Evolutionary conservation across 768 basidiomycete genomes (phyloP).

Genomic region (Sarcodon aspratus): DNA sequence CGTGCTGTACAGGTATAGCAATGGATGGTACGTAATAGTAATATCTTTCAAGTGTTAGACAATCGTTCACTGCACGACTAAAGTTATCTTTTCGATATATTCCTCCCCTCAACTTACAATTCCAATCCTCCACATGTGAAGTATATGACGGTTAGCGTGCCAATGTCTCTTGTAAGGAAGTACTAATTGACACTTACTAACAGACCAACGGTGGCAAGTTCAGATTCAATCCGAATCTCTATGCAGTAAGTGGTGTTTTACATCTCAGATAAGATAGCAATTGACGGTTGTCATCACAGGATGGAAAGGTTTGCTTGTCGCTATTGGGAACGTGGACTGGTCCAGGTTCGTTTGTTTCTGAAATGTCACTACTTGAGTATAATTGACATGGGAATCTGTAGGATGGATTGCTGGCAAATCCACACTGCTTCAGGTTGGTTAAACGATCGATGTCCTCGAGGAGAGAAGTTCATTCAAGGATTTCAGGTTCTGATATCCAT

Average conservation of each 20-base stretch:
- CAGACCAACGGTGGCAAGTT: constrained; percentile 83
- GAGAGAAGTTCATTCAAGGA: neutral
- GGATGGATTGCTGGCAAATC: constrained; percentile 90
- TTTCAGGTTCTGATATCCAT: constrained; percentile 77
- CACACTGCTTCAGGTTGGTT: constrained; percentile 67
- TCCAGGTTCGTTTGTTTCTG: constrained; percentile 23
- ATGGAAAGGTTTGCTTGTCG: constrained; percentile 91
- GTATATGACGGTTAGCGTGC: constrained; percentile 47
- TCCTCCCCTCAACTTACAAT: constrained; percentile 84
- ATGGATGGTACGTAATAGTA: constrained; percentile 62
- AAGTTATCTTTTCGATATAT: constrained; percentile 82
- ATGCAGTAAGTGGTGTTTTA: constrained; percentile 44
- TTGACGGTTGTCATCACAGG: constrained; percentile 27
- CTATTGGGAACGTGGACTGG: constrained; percentile 89
- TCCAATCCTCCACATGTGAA: constrained; percentile 71
- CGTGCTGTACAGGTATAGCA: constrained; percentile 54
- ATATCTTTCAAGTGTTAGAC: neutral
- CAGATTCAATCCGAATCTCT: constrained; percentile 92
- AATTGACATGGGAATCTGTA: neutral
- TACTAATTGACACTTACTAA: neutral
- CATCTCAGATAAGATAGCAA: neutral
- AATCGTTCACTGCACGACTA: constrained; percentile 5
- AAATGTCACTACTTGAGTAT: neutral
- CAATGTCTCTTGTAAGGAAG: neutral
- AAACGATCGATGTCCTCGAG: neutral